Conservation (phyloP, 805 yeast genomes). For the Kregervanrija fluxuum region DNA sequence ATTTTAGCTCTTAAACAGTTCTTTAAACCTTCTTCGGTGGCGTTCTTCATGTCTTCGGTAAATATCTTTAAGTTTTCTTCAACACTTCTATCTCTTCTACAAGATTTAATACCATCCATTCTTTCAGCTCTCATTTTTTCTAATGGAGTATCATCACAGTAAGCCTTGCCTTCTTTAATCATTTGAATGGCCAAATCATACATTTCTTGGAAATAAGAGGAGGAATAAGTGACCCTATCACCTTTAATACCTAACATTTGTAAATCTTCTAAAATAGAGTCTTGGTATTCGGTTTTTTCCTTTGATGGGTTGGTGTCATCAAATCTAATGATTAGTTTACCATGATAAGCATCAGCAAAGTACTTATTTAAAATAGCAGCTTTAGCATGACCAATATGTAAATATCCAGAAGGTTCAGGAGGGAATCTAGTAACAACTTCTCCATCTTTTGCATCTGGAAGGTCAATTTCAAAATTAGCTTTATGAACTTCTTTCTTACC, state of each 20-base stretch:
- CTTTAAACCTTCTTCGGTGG: slow-evolving; percentile 86
- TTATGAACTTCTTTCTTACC: slow-evolving; percentile 84
- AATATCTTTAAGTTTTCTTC: slow-evolving; percentile 88
- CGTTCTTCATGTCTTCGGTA: slow-evolving; percentile 87
- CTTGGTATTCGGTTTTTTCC: slow-evolving; percentile 92
- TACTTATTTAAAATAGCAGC: slow-evolving; percentile 96
- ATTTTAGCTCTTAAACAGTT: slow-evolving; percentile 96
- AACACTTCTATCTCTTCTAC: slow-evolving; percentile 84
- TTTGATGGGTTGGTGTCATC: slow-evolving; percentile 98
- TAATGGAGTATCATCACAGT: slow-evolving; percentile 92
- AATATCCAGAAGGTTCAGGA: slow-evolving; percentile 98
- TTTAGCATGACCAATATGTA: slow-evolving; percentile 98
- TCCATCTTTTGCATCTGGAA: slow-evolving; percentile 87
- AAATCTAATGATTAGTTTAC: slow-evolving; percentile 92
- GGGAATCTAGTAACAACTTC: slow-evolving; percentile 98
- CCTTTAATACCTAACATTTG: slow-evolving; percentile 88
- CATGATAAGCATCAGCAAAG: slow-evolving; percentile 92
- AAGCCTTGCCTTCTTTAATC: slow-evolving; percentile 95
- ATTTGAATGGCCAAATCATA: slow-evolving; percentile 75
- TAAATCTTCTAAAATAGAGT: slow-evolving; percentile 89
- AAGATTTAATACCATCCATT: slow-evolving; percentile 92
- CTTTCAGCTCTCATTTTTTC: slow-evolving; percentile 98
- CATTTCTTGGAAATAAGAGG: slow-evolving; percentile 90
- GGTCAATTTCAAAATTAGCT: slow-evolving; percentile 91
- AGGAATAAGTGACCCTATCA: slow-evolving; percentile 80